Percentiles rank a stretch among this genome's conserved stretches.
Evolutionary conservation across 2,329 filamentous ascomycete genomes (phyloP).

Genomic region (Diaporthe vexans): DNA sequence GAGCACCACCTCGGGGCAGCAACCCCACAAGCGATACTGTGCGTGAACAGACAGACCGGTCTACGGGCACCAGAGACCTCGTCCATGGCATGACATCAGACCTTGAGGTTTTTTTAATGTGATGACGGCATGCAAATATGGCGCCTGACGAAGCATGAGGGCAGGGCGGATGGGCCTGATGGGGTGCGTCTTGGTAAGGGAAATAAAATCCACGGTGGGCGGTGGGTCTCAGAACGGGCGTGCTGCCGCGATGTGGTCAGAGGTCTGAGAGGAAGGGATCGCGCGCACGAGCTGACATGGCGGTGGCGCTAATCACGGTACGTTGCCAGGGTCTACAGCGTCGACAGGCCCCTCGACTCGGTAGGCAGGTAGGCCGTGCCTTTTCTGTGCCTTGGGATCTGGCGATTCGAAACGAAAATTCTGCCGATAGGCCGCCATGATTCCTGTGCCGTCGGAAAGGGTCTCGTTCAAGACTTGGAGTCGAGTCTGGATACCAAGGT

Average conservation of each 20-base stretch:
- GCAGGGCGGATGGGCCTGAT: constrained; percentile 27
- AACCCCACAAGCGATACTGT: neutral
- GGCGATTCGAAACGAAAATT: constrained; percentile 25
- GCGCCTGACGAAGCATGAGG: constrained; percentile 22
- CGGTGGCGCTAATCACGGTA: constrained; percentile 29
- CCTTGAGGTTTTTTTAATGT: neutral
- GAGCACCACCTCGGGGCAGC: neutral
- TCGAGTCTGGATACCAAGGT: constrained; percentile 1
- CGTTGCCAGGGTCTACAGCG: neutral
- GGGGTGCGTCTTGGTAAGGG: constrained; percentile 13
- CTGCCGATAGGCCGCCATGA: constrained; percentile 32
- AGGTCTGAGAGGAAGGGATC: constrained; percentile 25
- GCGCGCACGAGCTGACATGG: constrained; percentile 29
- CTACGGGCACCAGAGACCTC: neutral
- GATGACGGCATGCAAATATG: constrained; percentile 33
- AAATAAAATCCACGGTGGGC: constrained; percentile 13
- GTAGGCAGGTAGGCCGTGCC: neutral
- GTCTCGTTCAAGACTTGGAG: constrained; percentile 9
- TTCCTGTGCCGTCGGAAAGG: constrained; percentile 21
- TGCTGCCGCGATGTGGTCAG: constrained; percentile 19
- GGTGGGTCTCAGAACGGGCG: constrained; percentile 1
- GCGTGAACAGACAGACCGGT: neutral
- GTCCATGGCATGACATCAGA: constrained; percentile 30
- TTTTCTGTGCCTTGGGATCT: constrained; percentile 10
- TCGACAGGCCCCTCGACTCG: neutral